Evolutionary conservation across 164 flowering plant species (phyloP).

Genomic region (Stephania japonica): DNA sequence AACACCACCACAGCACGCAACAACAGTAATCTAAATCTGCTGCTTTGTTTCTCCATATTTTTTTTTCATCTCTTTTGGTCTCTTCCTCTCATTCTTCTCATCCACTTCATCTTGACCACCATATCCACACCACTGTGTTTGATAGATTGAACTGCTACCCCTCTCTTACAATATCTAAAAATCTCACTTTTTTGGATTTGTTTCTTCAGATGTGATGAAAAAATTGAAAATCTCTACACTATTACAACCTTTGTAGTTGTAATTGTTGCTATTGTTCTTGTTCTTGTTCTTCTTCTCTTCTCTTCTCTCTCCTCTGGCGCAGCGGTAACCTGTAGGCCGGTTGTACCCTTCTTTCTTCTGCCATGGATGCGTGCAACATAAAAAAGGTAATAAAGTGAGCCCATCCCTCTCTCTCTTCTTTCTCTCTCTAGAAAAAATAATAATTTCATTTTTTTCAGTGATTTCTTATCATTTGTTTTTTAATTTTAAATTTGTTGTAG

Average conservation of each 20-base stretch:
- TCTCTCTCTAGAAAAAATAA: constrained; percentile 4
- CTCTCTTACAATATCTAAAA: too few species aligned
- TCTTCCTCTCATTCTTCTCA: constrained; percentile 10
- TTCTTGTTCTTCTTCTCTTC: constrained; percentile 15
- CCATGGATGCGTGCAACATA: constrained; percentile 28
- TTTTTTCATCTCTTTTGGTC: not conserved
- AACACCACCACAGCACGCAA: not conserved
- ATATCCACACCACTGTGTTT: constrained; percentile 8
- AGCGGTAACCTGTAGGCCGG: not conserved
- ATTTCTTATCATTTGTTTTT: not conserved
- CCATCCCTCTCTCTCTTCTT: constrained; percentile 20
- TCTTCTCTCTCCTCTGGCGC: constrained; percentile 10
- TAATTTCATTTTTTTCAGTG: not conserved
- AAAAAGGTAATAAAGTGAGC: constrained; percentile 25
- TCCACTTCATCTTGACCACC: constrained; percentile 12
- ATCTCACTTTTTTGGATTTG: too few species aligned
- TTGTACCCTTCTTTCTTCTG: constrained; percentile 7
- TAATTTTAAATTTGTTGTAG: not conserved
- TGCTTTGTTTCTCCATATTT: constrained; percentile 12
- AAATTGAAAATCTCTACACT: not conserved
- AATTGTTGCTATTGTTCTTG: not conserved
- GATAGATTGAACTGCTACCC: too few species aligned
- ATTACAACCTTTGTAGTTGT: not conserved
- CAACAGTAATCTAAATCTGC: not conserved
- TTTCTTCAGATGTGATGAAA: constrained; percentile 1